A percentile compares a stretch with the other conserved stretches of the same genome.
Conservation (phyloP, 176 grass and related monocot genomes). For the Poa pratensis region DNA sequence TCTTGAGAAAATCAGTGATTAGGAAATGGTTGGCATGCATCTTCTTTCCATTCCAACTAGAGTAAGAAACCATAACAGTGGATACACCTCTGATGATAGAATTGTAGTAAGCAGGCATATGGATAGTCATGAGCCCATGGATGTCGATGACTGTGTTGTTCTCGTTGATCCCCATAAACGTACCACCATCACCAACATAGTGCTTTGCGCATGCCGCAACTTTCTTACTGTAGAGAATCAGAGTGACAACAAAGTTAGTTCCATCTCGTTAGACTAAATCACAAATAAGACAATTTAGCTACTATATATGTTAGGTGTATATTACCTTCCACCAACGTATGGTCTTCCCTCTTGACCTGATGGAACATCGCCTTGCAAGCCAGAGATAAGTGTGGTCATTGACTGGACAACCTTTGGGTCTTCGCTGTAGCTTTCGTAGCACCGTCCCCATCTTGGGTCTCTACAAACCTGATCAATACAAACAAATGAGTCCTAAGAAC, state of each 20-base stretch:
- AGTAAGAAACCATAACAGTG: constrained; percentile 80
- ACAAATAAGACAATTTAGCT: constrained; percentile 1
- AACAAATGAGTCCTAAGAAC: constrained; percentile 8
- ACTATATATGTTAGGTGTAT: neutral
- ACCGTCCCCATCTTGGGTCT: constrained; percentile 92
- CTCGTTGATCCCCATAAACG: constrained; percentile 68
- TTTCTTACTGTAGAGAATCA: constrained; percentile 51
- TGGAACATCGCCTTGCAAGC: constrained; percentile 67
- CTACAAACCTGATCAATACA: constrained; percentile 63
- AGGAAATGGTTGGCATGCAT: constrained; percentile 79
- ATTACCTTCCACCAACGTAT: constrained; percentile 68
- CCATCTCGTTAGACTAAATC: neutral
- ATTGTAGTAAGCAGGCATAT: constrained; percentile 80
- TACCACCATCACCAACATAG: constrained; percentile 81
- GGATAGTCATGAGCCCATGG: constrained; percentile 59
- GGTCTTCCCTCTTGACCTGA: constrained; percentile 48
- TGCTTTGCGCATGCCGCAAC: constrained; percentile 80
- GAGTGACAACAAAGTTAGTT: constrained; percentile 1
- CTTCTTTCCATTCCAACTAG: constrained; percentile 78
- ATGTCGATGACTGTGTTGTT: constrained; percentile 66
- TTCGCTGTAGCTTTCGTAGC: constrained; percentile 84
- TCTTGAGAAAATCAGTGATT: constrained; percentile 77
- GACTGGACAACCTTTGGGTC: constrained; percentile 70
- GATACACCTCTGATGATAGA: constrained; percentile 74
- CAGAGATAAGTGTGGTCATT: constrained; percentile 68